Base-by-base conservation (phyloP, 2,329 filamentous ascomycete genomes). In the Tolypocladium capitatum region DNA sequence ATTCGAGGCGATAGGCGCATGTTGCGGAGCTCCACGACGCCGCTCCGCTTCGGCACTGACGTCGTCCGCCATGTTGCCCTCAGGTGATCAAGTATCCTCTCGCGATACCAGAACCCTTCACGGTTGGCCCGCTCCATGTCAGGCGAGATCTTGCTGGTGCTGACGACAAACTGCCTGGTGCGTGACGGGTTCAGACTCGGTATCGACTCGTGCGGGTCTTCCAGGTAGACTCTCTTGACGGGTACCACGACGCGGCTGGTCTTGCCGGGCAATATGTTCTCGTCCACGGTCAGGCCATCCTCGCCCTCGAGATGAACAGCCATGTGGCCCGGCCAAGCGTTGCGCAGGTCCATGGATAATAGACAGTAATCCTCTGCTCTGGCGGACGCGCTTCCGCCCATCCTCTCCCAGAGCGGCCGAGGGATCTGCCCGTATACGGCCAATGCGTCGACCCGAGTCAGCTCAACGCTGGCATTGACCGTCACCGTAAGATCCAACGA, bases 111-210 rank as follows among this genome's bases (percentile, higher is more conserved):
- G 62, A 96, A 96, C 0, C 83, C 80, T 66, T 95, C 88, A 46
- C 90, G 75, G 51, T 76, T 84, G 13, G 81, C 77, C 32, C 85
- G 78, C 66, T 96, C 90, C 40, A 76, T 78, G 53, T 92, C 87
- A 0, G 87, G 85, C 0, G 84, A 83, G 48, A 90, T 79, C 56
- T 86, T 86, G 59, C 80, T 82, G 16, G 82, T 78, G 63, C 85
- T 92, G 40, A 95, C 86, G 30, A 96, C 86, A 57, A 94, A 96
- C 60, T 96, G 90, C n/a, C 89, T 78, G 59, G 88, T 84, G n/a
- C 84, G 81, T 0, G 83, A 81, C 1, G 84, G 84, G 54, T 91
- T 89, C 10, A 95, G 72, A 1, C 81, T 83, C 1, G 89, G 90
- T 35, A 96, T 86, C 1, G 83, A 73, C 2, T 82, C 81, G 58